These are phyloP conservation scores for Candida ponderosae DNA, from an alignment of 805 yeast genomes.

Conservation along the genomic window DNA sequence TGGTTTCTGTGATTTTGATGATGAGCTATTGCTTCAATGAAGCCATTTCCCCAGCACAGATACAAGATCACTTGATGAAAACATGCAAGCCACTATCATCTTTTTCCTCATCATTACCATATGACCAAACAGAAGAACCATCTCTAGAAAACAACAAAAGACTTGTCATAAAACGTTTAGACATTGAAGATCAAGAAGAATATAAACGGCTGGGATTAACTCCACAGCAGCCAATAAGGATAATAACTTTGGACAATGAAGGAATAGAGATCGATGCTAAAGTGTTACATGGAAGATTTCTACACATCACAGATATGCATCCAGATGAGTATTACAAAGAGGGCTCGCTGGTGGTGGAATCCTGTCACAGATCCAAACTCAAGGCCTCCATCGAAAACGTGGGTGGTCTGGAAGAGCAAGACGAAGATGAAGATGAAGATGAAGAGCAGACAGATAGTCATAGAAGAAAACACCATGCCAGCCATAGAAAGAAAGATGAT, in stretches of 20 bases:
- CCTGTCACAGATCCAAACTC: conserved; percentile 49
- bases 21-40: too few relatives aligned
- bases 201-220: conserved; percentile 30
- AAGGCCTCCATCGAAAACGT: background rate
- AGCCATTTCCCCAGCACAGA: too few relatives aligned
- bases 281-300: conserved; percentile 56
- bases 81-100: too few relatives aligned
- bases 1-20: too few relatives aligned
- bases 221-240: conserved; percentile 29
- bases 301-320: conserved; percentile 84
- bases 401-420: background rate
- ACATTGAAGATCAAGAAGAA: conserved; percentile 19
- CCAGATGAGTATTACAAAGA: conserved; percentile 63
- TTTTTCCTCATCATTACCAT: too few relatives aligned
- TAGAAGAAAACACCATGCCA: too few relatives aligned
- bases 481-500: background rate
- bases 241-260: conserved; percentile 1
- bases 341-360: conserved; percentile 38
- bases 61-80: too few relatives aligned
- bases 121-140: too few relatives aligned
- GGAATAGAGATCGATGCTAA: conserved; percentile 9
- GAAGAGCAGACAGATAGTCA: too few relatives aligned
- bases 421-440: background rate
- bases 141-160: too few relatives aligned
- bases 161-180: conserved; percentile 3